These are phyloP conservation scores for Thelonectria discophora DNA, from an alignment of 2,329 filamentous ascomycete genomes.

Conservation along the genomic window DNA sequence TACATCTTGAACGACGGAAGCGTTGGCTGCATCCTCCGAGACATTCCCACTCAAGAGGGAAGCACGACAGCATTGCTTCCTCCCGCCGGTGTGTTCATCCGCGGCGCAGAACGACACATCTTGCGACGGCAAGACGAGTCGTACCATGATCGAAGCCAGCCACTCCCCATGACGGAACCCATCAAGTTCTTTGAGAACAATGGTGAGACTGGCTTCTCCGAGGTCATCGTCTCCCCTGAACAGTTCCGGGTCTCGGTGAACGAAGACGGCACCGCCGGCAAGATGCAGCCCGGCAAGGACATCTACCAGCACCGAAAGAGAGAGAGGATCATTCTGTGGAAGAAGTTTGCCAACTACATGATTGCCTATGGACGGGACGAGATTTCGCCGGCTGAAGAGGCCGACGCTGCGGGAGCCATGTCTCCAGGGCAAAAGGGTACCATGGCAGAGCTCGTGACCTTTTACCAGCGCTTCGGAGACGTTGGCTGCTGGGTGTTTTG, in stretches of 20 bases:
- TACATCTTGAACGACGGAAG: conserved; percentile 86
- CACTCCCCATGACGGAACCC: conserved; percentile 68
- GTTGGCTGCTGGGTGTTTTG: conserved; percentile 84
- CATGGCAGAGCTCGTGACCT: conserved; percentile 71
- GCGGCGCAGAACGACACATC: conserved; percentile 75
- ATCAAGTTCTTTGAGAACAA: conserved; percentile 81
- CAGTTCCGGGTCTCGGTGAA: conserved; percentile 65
- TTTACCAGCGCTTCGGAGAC: conserved; percentile 83
- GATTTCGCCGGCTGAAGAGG: conserved; percentile 59
- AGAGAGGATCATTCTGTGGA: conserved; percentile 73
- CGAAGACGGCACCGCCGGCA: conserved; percentile 67
- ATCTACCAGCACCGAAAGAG: conserved; percentile 72
- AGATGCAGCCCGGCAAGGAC: conserved; percentile 69
- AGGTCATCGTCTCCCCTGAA: conserved; percentile 71
- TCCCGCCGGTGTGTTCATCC: conserved; percentile 76
- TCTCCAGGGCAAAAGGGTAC: conserved; percentile 49
- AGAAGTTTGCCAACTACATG: conserved; percentile 80
- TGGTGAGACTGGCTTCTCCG: conserved; percentile 68
- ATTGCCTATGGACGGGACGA: conserved; percentile 78
- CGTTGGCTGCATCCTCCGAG: conserved; percentile 74
- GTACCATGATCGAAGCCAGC: conserved; percentile 67
- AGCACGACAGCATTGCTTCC: conserved; percentile 64
- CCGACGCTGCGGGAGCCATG: conserved; percentile 51
- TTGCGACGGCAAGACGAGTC: conserved; percentile 65
- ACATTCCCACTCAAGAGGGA: conserved; percentile 62